These are phyloP conservation scores for Rosellinia necatrix DNA, from an alignment of 2,329 filamentous ascomycete genomes.

Conservation along the genomic window DNA sequence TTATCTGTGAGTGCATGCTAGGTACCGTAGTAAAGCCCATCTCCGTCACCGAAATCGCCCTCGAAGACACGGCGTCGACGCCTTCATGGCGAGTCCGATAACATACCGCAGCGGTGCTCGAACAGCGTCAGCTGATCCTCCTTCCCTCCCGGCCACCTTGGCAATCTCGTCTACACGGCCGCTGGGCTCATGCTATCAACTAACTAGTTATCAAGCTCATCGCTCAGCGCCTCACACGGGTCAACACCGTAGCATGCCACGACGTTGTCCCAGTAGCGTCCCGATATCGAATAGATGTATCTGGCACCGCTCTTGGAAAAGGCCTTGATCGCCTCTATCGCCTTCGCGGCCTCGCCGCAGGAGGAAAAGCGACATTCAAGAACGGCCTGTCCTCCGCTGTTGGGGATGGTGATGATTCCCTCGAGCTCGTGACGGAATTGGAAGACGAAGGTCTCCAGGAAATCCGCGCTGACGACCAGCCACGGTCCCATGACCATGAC, in stretches of 20 bases:
- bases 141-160: no score
- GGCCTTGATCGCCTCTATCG: background rate
- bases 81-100: no score
- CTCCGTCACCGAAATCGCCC: background rate
- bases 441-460: background rate
- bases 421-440: background rate
- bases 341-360: background rate
- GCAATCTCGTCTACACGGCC: no score
- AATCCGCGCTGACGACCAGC: background rate
- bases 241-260: background rate
- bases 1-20: no score
- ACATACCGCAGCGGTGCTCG: no score
- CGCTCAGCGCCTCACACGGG: background rate
- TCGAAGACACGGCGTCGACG: no score
- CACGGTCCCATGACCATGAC: background rate
- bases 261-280: background rate
- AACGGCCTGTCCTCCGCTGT: no score
- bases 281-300: background rate
- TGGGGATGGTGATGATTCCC: background rate
- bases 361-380: conserved; percentile 2
- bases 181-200: no score
- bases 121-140: no score
- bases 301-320: background rate
- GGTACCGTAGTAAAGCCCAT: no score
- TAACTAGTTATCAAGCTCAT: no score